Conservation (phyloP, 345 rosid genomes). For the Clarkia xantiana region DNA sequence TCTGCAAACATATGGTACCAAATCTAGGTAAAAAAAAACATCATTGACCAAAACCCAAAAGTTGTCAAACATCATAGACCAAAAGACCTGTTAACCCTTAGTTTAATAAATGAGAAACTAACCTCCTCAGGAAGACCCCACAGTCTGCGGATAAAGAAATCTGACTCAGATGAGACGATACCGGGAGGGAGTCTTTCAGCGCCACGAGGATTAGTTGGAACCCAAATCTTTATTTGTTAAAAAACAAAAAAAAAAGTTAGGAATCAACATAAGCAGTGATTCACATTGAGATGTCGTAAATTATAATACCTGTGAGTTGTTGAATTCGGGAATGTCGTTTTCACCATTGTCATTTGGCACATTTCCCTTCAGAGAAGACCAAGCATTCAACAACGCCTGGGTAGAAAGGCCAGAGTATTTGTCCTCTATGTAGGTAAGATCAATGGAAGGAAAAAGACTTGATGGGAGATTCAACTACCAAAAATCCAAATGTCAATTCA, state of each 20-base stretch:
- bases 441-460: slow-evolving; percentile 62
- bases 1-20: too few relatives aligned
- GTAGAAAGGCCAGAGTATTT: slow-evolving; percentile 73
- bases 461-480: slow-evolving; percentile 80
- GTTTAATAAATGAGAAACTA: slow-evolving; percentile 3
- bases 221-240: slow-evolving; percentile 96
- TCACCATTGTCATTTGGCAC: slow-evolving; percentile 11
- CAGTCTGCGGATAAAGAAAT: slow-evolving; percentile 56
- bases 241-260: slow-evolving; percentile 1
- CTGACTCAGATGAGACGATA: slow-evolving; percentile 61
- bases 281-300: background rate
- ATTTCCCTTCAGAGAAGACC: slow-evolving; percentile 43
- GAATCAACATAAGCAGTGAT: background rate
- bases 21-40: too few relatives aligned
- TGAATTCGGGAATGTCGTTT: slow-evolving; percentile 13
- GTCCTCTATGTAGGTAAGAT: slow-evolving; percentile 66
- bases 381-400: slow-evolving; percentile 44
- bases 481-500: slow-evolving; percentile 8
- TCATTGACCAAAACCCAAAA: too few relatives aligned
- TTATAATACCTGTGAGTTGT: slow-evolving; percentile 38
- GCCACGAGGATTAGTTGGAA: slow-evolving; percentile 81
- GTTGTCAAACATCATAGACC: too few relatives aligned
- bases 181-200: slow-evolving; percentile 88
- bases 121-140: slow-evolving; percentile 88
- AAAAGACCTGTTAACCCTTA: too few relatives aligned